Evolutionary conservation across 768 basidiomycete species (phyloP), one percentile per base, ranked within the genome.

Genomic region (Neoboletus subvelutipes): DNA sequence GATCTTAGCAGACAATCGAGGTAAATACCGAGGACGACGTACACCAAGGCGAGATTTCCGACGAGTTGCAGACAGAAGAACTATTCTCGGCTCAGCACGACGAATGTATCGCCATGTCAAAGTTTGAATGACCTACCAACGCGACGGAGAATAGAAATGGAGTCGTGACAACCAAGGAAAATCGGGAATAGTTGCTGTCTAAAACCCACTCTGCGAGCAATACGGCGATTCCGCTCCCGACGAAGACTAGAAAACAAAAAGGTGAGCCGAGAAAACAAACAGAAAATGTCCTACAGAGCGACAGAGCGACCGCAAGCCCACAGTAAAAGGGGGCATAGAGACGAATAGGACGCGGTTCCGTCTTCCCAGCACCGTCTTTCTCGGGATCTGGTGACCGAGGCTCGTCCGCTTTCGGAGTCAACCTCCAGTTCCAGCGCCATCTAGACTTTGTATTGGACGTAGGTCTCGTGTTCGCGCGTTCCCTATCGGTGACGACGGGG

Each of bases 81-180:
- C 87, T 90, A 40, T 15, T 9, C 26, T 34, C 33, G 22, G 1
- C 24, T 73, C 9, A 73, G 56, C 36, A 24, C 15, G 4, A 41
- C 12, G 26, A n/a, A n/a, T n/a, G n/a, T n/a, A 18, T 39, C 34
- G 31, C 40, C 40, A 37, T n/a, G 34, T 20, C 22, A 31, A 11
- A 18, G 17, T 13, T n/a, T 15, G 15, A 34, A 50, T 22, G n/a
- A 54, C 80, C 68, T 63, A 89, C 88, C 67, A 92, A 67, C 4
- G 87, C 82, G 5, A 94, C 81, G 56, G 86, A 92, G 64, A 89
- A 81, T 2, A 94, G 73, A 70, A 91, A 85, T 0, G 92, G 92
- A 0, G 79, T 62, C 1, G 88, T 83, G 17, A 68, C 78, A 9
- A 91, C 56, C 1, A 95, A 77, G 3, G 78, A 80, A 58, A 94